Percentiles rank a stretch among this genome's conserved stretches.
These are phyloP conservation scores for Colletotrichum sojae DNA, from an alignment of 2,329 filamentous ascomycete species.

Conservation along the genomic window DNA sequence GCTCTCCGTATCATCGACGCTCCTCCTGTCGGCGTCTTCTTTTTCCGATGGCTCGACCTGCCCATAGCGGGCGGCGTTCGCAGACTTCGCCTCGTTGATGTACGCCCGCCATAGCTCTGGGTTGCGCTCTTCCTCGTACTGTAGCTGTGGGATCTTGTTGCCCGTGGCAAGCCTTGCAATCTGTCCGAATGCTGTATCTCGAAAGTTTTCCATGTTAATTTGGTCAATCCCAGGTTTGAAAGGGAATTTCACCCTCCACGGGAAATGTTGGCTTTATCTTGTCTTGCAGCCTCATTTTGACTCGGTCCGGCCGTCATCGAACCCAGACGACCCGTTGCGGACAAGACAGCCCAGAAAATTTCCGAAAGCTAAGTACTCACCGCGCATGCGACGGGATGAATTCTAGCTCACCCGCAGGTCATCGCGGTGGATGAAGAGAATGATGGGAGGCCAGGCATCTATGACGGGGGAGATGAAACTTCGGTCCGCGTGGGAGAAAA, in stretches of 20 bases:
- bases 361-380: too few relatives aligned
- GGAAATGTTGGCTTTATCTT: too few relatives aligned
- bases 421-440: background rate
- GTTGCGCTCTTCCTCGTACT: slow-evolving; percentile 20
- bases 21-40: too few relatives aligned
- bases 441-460: background rate
- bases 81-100: background rate
- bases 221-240: too few relatives aligned
- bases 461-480: background rate
- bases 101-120: slow-evolving; percentile 18
- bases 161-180: background rate
- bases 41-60: background rate
- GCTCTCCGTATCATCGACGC: background rate
- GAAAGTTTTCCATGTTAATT: slow-evolving; percentile 15
- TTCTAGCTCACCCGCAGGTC: background rate
- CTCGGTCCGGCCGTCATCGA: too few relatives aligned
- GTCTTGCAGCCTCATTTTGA: background rate
- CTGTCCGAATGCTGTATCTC: slow-evolving; percentile 28
- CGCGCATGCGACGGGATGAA: background rate
- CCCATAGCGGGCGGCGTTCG: background rate
- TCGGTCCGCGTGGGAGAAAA: background rate
- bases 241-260: too few relatives aligned
- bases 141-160: slow-evolving; percentile 4
- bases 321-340: too few relatives aligned
- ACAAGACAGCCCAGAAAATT: too few relatives aligned